Percentiles rank a stretch among this genome's conserved stretches.
Evolutionary conservation across 2,329 filamentous ascomycete genomes (phyloP).

Genomic region (Clarireedia hainanense): DNA sequence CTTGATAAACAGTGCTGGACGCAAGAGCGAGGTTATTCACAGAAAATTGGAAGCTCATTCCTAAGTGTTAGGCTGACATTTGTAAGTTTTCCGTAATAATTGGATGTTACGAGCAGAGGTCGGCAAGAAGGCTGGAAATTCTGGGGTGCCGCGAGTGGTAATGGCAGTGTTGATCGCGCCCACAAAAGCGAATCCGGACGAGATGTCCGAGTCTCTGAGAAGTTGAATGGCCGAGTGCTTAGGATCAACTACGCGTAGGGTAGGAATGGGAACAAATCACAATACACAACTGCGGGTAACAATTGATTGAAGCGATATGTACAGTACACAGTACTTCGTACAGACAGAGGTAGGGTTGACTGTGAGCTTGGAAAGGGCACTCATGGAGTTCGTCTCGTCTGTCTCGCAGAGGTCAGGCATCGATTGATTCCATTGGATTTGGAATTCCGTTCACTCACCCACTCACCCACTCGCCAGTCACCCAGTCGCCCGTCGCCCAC

Average conservation of each 20-base stretch:
- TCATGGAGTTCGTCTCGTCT: not conserved
- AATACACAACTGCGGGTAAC: no score
- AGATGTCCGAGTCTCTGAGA: no score
- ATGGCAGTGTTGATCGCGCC: not conserved
- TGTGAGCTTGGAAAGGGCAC: not conserved
- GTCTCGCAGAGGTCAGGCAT: not conserved
- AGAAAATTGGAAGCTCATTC: constrained; percentile 8
- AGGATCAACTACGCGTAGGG: no score
- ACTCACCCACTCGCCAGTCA: not conserved
- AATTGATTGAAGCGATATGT: no score
- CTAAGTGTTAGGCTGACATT: constrained; percentile 1
- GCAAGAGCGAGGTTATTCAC: not conserved
- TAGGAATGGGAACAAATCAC: no score
- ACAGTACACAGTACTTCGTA: no score
- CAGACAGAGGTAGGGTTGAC: no score
- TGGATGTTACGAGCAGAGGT: not conserved
- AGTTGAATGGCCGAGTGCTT: no score
- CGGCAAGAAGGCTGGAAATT: not conserved
- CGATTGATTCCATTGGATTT: constrained; percentile 3
- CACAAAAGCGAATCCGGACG: not conserved
- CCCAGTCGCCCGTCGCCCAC: not conserved
- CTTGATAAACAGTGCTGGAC: not conserved
- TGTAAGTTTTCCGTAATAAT: not conserved
- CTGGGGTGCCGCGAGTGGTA: not conserved
- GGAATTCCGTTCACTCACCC: not conserved